Base-by-base conservation (phyloP, 164 flowering plant species). In the Stephania cephalantha region DNA sequence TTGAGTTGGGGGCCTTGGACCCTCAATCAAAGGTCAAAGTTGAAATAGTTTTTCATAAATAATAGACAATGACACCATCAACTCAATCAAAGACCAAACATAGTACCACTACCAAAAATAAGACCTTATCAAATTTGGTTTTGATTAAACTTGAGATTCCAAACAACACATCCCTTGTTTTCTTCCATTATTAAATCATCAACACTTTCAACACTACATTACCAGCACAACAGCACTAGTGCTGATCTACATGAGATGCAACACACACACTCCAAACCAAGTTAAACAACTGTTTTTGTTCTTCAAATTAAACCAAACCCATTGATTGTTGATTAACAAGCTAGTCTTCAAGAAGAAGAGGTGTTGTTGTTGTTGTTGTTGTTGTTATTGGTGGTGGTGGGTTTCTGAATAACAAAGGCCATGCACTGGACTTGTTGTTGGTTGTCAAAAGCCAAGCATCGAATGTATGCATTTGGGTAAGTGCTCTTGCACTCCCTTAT, bases 401-500 rank as follows among this genome's bases (percentile, higher is more conserved):
- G 94, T 70, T 89, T 90, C 55, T 91, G 94, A 74, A 89, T 85
- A 79, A 90, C 45, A 52, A 91, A 89, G 76, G 90, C 72, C 92
- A 91, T 88, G 89, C 90, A 89, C 83, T 91, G 94, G 29, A 9
- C 87, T 76, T 90, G 92, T 4, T 80, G 75, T 68, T 72, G 46
- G 78, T 81, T 89, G 80, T 90, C 86, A 68, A 88, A 90, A 7
- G 87, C 97, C 85, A 90, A 67, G 75, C 89, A 88, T 31, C 94
- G 88, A 17, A 90, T 87, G 70, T 84, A 90, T 13, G 94, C 94
- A 79, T 80, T 89, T 31, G 93, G 94, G 84, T 84, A 89, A 3
- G 86, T 81, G 68, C 79, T 83, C 78, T 84, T 91, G 87, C 94
- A 90, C 79, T 87, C 87, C 0, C 82, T 63, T 69, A 91, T 85